These are phyloP conservation scores for Paramecium pentaurelia DNA, from an alignment of 73 alveolate genomes.

Conservation along the genomic window DNA sequence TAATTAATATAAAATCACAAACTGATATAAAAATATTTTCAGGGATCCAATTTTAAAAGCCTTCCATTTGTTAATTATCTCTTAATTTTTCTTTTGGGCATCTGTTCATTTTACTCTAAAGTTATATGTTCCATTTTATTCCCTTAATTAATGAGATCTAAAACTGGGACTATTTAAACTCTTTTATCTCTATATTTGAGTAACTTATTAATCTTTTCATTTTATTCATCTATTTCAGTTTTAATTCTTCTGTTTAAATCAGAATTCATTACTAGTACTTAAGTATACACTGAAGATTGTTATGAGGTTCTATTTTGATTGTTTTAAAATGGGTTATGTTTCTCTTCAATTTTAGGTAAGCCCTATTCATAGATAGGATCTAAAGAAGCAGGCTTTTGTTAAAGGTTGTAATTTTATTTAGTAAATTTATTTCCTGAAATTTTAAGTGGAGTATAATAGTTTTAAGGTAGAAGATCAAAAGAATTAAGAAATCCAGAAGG, in stretches of 20 bases:
- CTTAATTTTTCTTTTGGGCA: background rate
- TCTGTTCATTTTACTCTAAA: background rate
- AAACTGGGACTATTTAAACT: background rate
- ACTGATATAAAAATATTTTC: background rate
- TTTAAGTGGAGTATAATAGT: background rate
- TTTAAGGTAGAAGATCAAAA: background rate
- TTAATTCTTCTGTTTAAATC: background rate
- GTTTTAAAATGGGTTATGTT: background rate
- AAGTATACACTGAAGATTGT: background rate
- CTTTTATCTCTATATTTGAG: background rate
- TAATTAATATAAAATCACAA: background rate
- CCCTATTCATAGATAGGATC: background rate
- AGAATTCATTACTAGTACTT: background rate
- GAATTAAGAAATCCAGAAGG: slow-evolving; percentile 6
- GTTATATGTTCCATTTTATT: background rate
- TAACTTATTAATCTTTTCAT: background rate
- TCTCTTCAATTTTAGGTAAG: background rate
- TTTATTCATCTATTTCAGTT: slow-evolving; percentile 5
- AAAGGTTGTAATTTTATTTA: background rate
- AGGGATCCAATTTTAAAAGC: background rate
- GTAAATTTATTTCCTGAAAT: background rate
- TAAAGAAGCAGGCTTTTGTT: background rate
- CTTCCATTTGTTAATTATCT: background rate
- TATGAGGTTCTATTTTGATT: background rate
- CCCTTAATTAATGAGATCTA: background rate